Evolutionary conservation across 208 protist genomes (phyloP), one percentile per base, ranked within the genome.

Genomic region (Phytomonas francai): DNA sequence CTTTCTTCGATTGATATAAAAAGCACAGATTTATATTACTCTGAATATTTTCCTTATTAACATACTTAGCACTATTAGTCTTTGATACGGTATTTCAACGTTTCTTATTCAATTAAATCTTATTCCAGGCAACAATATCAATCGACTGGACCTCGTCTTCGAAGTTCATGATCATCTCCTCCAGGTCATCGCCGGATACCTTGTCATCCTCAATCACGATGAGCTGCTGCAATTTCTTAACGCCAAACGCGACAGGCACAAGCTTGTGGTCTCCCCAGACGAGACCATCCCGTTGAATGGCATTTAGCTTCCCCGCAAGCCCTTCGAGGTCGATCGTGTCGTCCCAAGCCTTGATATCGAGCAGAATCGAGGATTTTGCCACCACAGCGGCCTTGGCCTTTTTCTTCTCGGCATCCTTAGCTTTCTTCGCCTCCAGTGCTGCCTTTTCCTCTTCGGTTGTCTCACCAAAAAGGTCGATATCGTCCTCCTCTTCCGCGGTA

Each of bases 101-200:
- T 19, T 62, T 33, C 14, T 22, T 62, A 39, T 39, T 62, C 31
- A 3, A 62, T 97, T 97, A 98, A 61, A 98, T 85, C 84, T 98
- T 98, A 81, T 97, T 98, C 92, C 96, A 98, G 62, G 95, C 90
- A 39, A 92, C 91, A 77, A 98, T 94, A 77, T 98, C 95, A 74
- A 97, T 89, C 63, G 87, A 96, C 87, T 98, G 97, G 34, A 98
- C 95, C 67, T 97, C 83, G 45, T 98, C 92, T 81, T 97, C 94
- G 67, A 97, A 92, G 54, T 68, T 78, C 71, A 83, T 85, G 80
- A 98, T 97, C 74, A 92, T 65, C 29, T 98, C 95, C 79, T 97
- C 88, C 65, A 98, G 76, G 64, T 93, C 92, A 76, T 98, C 97
- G 39, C 87, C 84, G 45, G 85, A 93, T 65, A 98, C 83, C 84